These are phyloP conservation scores for Starmerella floricola DNA, from an alignment of 805 yeast genomes.

Conservation along the genomic window DNA sequence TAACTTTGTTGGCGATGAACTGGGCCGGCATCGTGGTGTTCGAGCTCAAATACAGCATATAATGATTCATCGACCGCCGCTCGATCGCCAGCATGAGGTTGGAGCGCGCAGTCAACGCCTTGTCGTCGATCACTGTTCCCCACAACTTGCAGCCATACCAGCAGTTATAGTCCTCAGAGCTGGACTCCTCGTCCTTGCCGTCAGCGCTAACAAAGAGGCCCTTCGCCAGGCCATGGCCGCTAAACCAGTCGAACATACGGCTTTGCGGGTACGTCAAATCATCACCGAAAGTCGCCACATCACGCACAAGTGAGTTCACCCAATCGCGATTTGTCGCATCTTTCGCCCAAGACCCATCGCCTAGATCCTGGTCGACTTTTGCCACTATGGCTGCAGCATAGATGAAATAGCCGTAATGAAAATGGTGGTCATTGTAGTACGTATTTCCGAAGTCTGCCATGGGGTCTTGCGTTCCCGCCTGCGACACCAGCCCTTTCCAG, in stretches of 20 bases:
- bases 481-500: conserved; percentile 37
- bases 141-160: conserved; percentile 59
- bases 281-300: conserved; percentile 44
- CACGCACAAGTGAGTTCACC: conserved; percentile 52
- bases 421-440: conserved; percentile 76
- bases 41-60: conserved; percentile 40
- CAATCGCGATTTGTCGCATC: conserved; percentile 36
- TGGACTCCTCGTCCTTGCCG: conserved; percentile 61
- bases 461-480: conserved; percentile 28
- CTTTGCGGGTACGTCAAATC: conserved; percentile 52
- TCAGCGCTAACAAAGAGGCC: conserved; percentile 52
- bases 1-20: conserved; percentile 45
- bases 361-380: conserved; percentile 42
- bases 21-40: conserved; percentile 42
- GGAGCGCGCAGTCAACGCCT: conserved; percentile 41
- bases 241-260: conserved; percentile 57
- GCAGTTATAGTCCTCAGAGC: conserved; percentile 60
- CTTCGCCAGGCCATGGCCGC: conserved; percentile 67
- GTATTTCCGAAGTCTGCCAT: conserved; percentile 64
- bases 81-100: conserved; percentile 48
- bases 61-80: conserved; percentile 42
- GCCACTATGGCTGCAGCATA: conserved; percentile 76
- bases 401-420: conserved; percentile 73
- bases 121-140: conserved; percentile 48
- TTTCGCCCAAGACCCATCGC: conserved; percentile 36